Conservation (phyloP, 768 basidiomycete genomes). For the Serendipita indica region DNA sequence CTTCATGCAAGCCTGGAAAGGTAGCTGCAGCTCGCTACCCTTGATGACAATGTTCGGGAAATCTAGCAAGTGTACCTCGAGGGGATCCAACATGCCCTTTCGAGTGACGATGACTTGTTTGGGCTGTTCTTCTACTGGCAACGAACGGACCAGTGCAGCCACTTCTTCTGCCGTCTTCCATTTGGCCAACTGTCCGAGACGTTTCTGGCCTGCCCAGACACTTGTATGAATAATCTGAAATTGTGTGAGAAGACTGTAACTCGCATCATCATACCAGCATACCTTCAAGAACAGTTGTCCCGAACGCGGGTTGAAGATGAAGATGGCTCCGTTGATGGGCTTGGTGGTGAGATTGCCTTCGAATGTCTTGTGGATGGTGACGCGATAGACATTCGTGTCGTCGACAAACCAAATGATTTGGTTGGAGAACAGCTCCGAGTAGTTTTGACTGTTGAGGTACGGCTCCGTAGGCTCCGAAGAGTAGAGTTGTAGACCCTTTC, state of each 20-base stretch:
- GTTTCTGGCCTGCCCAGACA: slow-evolving; percentile 99
- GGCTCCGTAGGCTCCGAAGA: slow-evolving; percentile 99
- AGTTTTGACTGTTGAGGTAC: slow-evolving; percentile 94
- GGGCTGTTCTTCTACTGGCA: slow-evolving; percentile 99
- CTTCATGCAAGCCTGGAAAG: slow-evolving; percentile 99
- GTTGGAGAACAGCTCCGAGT: slow-evolving; percentile 92
- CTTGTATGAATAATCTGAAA: slow-evolving; percentile 87
- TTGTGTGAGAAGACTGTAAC: not conserved
- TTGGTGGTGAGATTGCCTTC: slow-evolving; percentile 99
- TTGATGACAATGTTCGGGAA: slow-evolving; percentile 99
- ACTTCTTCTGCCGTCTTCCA: slow-evolving; percentile 99
- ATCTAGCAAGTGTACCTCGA: slow-evolving; percentile 96
- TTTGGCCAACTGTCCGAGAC: slow-evolving; percentile 96
- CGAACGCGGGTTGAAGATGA: slow-evolving; percentile 98
- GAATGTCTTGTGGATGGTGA: slow-evolving; percentile 98
- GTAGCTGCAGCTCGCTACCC: slow-evolving; percentile 91
- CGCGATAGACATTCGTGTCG: slow-evolving; percentile 99
- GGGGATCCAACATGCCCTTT: slow-evolving; percentile 98
- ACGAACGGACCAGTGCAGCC: slow-evolving; percentile 86
- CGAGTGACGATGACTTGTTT: slow-evolving; percentile 99
- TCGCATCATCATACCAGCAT: not conserved
- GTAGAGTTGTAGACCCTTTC: slow-evolving; percentile 95
- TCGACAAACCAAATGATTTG: slow-evolving; percentile 99
- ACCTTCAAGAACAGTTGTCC: slow-evolving; percentile 90
- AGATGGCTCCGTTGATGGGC: slow-evolving; percentile 95